These are phyloP conservation scores for Firmiana major DNA, from an alignment of 345 rosid genomes.

Conservation along the genomic window DNA sequence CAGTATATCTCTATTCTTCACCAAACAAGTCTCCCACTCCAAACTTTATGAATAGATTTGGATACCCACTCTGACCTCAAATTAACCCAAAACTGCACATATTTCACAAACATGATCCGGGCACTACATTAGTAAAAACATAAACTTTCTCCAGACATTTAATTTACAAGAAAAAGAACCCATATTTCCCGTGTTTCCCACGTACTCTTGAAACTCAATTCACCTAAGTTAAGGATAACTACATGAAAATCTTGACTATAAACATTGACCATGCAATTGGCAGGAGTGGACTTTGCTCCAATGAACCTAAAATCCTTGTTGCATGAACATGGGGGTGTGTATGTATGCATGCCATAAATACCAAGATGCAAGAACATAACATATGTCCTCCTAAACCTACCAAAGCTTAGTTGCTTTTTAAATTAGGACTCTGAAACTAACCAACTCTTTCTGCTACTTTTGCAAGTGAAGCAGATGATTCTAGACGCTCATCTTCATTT, in stretches of 20 bases:
- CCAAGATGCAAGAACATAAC: neutral
- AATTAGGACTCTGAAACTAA: neutral
- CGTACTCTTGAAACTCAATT: neutral
- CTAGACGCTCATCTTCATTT: neutral
- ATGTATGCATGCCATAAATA: neutral
- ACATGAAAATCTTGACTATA: neutral
- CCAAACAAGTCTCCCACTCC: neutral
- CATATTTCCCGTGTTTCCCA: neutral
- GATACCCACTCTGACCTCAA: neutral
- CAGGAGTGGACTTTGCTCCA: neutral
- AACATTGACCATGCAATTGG: neutral
- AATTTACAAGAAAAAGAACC: neutral
- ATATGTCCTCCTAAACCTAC: neutral
- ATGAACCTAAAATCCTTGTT: neutral
- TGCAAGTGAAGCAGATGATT: neutral
- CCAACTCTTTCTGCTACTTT: neutral
- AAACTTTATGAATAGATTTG: neutral
- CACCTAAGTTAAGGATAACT: neutral
- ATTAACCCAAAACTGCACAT: neutral
- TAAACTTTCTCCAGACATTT: neutral
- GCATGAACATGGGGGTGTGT: neutral
- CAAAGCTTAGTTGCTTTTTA: neutral
- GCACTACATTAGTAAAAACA: neutral
- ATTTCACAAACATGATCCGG: neutral
- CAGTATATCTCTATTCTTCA: conserved; percentile 29